Evolutionary conservation across 2,329 filamentous ascomycete species (phyloP).

Genomic region (Myriosclerotinia scirpicola): DNA sequence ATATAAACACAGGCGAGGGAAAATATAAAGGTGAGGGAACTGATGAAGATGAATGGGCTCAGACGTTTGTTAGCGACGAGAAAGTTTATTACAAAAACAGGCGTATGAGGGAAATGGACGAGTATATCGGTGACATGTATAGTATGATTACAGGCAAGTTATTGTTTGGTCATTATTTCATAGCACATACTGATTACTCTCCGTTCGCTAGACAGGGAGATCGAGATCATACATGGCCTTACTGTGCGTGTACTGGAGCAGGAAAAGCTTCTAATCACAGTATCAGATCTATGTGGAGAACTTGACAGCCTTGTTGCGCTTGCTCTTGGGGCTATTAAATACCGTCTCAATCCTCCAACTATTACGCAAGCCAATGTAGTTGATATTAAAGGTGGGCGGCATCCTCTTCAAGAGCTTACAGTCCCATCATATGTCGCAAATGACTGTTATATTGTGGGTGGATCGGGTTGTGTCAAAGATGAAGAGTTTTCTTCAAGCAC

Average conservation of each 20-base stretch:
- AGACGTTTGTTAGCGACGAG: constrained; percentile 70
- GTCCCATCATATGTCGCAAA: constrained; percentile 83
- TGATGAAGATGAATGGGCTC: constrained; percentile 67
- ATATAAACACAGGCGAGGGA: constrained; percentile 57
- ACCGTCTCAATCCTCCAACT: constrained; percentile 67
- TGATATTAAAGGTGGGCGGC: constrained; percentile 74
- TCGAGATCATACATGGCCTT: constrained; percentile 80
- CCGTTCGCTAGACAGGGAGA: constrained; percentile 67
- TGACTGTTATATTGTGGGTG: constrained; percentile 67
- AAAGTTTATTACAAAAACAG: constrained; percentile 83
- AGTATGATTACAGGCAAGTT: constrained; percentile 72
- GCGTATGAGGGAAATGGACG: constrained; percentile 78
- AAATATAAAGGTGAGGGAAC: constrained; percentile 62
- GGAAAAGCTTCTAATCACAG: constrained; percentile 62
- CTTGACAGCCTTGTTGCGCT: constrained; percentile 84
- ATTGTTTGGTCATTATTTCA: not conserved
- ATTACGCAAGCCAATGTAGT: constrained; percentile 72
- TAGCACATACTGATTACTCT: not conserved
- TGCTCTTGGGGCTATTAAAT: constrained; percentile 71
- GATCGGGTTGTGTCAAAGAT: constrained; percentile 43
- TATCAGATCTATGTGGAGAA: constrained; percentile 82
- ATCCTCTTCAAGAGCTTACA: constrained; percentile 82
- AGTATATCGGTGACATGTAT: constrained; percentile 80
- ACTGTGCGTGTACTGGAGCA: constrained; percentile 68
- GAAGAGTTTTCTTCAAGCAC: constrained; percentile 7